Evolutionary conservation across 805 yeast species (phyloP).

Genomic region (Myxozyma neglecta): DNA sequence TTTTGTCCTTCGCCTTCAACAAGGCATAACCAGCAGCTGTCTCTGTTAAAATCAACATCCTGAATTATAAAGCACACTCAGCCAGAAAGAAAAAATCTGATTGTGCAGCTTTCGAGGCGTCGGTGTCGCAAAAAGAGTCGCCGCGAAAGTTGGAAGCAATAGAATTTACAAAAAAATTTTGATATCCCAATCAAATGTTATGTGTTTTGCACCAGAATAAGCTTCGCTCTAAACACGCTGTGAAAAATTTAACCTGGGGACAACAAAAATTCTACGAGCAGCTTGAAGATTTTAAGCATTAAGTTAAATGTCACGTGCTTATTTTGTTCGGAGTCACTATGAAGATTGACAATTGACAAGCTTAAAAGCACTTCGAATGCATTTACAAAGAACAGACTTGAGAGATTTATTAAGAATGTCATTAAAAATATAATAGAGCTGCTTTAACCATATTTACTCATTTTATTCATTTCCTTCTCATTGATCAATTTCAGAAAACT

Average conservation of each 20-base stretch:
- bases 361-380: too few relatives aligned
- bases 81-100: not conserved
- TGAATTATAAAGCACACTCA: not conserved
- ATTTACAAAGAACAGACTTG: too few relatives aligned
- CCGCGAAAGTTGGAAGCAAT: not conserved
- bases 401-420: too few relatives aligned
- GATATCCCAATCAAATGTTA: constrained; percentile 1
- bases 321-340: too few relatives aligned
- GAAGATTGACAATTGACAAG: too few relatives aligned
- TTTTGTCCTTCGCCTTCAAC: constrained; percentile 95
- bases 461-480: not conserved
- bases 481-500: too few relatives aligned
- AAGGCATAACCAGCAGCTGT: constrained; percentile 99
- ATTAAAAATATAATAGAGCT: not conserved
- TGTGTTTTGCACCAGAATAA: constrained; percentile 2
- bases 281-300: too few relatives aligned
- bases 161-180: constrained; percentile 8
- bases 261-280: too few relatives aligned
- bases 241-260: not conserved
- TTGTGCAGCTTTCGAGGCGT: not conserved
- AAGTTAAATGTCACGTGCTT: not conserved
- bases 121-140: not conserved
- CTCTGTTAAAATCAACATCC: constrained; percentile 69
- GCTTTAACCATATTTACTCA: not conserved
- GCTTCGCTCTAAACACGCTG: not conserved